phyloP scores from a whole-genome alignment of 305 asterid genomes.

The Striga hermonthica region DNA sequence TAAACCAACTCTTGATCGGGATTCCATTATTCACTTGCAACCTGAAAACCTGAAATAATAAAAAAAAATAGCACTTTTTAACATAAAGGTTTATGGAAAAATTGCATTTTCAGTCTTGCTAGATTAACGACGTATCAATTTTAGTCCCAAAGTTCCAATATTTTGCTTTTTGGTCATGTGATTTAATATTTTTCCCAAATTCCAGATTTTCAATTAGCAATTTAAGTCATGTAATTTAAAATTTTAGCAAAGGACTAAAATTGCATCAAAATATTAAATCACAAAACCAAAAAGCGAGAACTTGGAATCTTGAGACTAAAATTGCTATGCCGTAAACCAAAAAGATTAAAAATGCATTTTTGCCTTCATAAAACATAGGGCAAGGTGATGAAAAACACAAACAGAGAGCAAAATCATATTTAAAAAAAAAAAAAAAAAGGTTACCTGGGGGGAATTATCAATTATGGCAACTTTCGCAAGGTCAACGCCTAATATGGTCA shows the following conservation, averaged over 20 bases:
- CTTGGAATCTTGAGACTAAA: background rate
- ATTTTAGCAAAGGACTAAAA: too few species aligned
- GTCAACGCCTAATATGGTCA: constrained; percentile 78
- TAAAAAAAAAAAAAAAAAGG: constrained; percentile 6
- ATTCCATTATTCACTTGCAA: constrained; percentile 94
- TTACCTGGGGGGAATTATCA: constrained; percentile 88
- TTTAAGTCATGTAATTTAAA: too few species aligned
- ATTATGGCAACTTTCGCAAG: constrained; percentile 82
- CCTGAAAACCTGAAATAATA: constrained; percentile 76
- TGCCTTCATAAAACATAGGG: constrained; percentile 12
- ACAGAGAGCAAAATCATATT: background rate
- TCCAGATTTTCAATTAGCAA: too few species aligned
- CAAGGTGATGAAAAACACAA: constrained; percentile 6
- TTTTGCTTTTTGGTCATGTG: background rate
- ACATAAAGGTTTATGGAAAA: background rate
- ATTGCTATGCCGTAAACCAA: too few species aligned
- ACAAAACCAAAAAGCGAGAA: background rate
- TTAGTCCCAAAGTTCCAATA: background rate
- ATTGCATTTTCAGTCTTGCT: constrained; percentile 19
- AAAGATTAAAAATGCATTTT: background rate
- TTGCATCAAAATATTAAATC: background rate
- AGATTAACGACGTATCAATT: constrained; percentile 3
- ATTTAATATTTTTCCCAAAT: background rate
- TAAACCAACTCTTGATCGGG: constrained; percentile 86
- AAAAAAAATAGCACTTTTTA: background rate